Evolutionary conservation across 2,329 filamentous ascomycete genomes (phyloP), one percentile per base, ranked within the genome.

Genomic region (Plenodomus tracheiphilus): DNA sequence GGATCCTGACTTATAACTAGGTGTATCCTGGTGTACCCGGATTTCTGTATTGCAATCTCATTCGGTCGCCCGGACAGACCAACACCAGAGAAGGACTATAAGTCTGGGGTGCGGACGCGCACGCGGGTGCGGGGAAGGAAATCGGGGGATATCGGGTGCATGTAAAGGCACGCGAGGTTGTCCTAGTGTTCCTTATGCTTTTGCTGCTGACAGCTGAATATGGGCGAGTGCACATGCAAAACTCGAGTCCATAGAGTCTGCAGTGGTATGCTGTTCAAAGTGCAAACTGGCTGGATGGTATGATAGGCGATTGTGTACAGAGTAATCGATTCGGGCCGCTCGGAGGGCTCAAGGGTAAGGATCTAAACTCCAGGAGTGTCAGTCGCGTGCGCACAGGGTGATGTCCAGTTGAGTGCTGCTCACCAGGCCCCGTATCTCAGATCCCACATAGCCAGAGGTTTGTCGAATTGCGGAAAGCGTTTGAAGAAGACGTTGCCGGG

Each of bases 401-500:
- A 39, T 17, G 2, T 34, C 15, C 44, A 17, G 13, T 17, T 20
- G 46, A 28, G 6, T 32, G 28, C 15, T 32, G 46, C 59, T 54
- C 41, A 63, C 60, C 51, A 56, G 38, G 48, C 43, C 25, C 43
- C 53, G 50, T 58, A 54, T 30, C 45, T 48, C 41, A 46, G 39
- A 54, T 58, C 57, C 55, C 60, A 62, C 46, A 62, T 58, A 39
- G 61, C 61, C 43, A 65, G 45, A 48, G 58, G 57, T 51, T 65
- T 63, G 45, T 65, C 61, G 44, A 65, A 65, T 18, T 53, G 56
- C 53, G 55, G 52, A 61, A 62, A 54, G 60, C 54, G 51, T 62
- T 52, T 52, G 46, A 59, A 59, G 47, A 54, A 59, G 51, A 51
- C 34, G 39, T 41, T 54, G 52, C 39, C 54, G 51, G 58, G 60